These are phyloP conservation scores for Knufia fluminis DNA, from an alignment of 2,329 filamentous ascomycete genomes.

Conservation along the genomic window DNA sequence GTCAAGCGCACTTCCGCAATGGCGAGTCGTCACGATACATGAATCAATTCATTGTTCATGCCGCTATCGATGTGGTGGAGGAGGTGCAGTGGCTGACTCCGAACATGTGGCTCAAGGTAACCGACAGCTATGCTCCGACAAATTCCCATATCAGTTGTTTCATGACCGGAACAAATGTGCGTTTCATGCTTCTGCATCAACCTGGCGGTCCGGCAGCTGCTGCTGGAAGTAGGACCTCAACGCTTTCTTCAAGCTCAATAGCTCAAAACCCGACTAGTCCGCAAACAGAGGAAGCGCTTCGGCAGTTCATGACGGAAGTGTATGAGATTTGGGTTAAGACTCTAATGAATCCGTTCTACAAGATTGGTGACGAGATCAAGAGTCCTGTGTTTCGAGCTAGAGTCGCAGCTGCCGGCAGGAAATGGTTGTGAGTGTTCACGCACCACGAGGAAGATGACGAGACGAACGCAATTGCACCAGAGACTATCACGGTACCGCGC, in stretches of 20 bases:
- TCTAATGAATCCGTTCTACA: conserved; percentile 94
- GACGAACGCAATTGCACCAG: no score
- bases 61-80: conserved; percentile 86
- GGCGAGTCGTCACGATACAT: conserved; percentile 75
- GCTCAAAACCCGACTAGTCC: conserved; percentile 77
- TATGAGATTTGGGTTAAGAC: conserved; percentile 97
- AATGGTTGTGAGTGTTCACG: conserved; percentile 59
- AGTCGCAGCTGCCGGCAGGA: conserved; percentile 81
- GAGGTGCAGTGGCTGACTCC: conserved; percentile 89
- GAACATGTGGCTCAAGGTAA: conserved; percentile 88
- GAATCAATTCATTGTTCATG: conserved; percentile 96
- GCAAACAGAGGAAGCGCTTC: conserved; percentile 89
- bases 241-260: conserved; percentile 53
- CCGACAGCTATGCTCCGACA: conserved; percentile 78
- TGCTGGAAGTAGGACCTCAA: conserved; percentile 27
- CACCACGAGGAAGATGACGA: no score
- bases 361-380: conserved; percentile 70
- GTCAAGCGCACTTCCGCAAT: conserved; percentile 69
- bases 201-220: conserved; percentile 42
- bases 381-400: conserved; percentile 77
- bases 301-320: conserved; percentile 88
- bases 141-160: conserved; percentile 93
- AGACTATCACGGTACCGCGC: no score
- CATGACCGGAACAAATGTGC: conserved; percentile 82
- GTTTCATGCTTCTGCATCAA: conserved; percentile 89